Conservation (phyloP, 169 alveolate genomes). For the Cryptosporidium ubiquitum region DNA sequence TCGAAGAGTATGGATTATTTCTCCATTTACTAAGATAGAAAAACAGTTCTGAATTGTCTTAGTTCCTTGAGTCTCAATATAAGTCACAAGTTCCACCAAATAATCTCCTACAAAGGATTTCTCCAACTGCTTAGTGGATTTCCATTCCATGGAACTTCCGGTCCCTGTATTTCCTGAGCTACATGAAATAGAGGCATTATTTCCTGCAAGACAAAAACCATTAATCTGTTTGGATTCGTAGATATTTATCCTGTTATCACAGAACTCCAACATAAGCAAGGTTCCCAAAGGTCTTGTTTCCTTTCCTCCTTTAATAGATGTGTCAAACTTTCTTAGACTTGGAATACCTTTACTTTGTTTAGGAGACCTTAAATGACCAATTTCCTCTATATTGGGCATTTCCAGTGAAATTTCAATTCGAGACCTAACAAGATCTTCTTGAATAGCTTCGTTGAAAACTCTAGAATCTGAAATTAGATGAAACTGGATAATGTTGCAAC, state of each 20-base stretch:
- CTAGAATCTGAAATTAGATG: conserved; percentile 39
- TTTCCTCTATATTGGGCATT: not conserved
- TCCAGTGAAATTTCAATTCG: conserved; percentile 20
- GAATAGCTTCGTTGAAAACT: conserved; percentile 13
- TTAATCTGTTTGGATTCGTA: not conserved
- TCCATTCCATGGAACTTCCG: not conserved
- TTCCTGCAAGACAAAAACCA: not conserved
- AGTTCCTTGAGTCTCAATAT: not conserved
- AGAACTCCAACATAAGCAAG: conserved; percentile 22
- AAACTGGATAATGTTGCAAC: conserved; percentile 51
- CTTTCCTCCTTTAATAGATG: conserved; percentile 25
- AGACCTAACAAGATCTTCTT: conserved; percentile 43
- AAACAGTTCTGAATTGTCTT: conserved; percentile 24
- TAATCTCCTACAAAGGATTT: conserved; percentile 16
- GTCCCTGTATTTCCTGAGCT: not conserved
- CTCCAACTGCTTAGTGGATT: not conserved
- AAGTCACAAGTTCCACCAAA: conserved; percentile 53
- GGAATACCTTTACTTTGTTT: not conserved
- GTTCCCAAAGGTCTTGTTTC: conserved; percentile 9
- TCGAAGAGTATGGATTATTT: conserved; percentile 1
- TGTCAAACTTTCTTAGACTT: conserved; percentile 22
- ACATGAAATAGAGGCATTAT: too few species aligned
- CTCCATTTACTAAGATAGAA: conserved; percentile 49
- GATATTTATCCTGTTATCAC: conserved; percentile 15
- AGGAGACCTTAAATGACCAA: not conserved